Evolutionary conservation across 75 land plant species (phyloP), one percentile per base, ranked within the genome.

Genomic region (Cupressus sempervirens): DNA sequence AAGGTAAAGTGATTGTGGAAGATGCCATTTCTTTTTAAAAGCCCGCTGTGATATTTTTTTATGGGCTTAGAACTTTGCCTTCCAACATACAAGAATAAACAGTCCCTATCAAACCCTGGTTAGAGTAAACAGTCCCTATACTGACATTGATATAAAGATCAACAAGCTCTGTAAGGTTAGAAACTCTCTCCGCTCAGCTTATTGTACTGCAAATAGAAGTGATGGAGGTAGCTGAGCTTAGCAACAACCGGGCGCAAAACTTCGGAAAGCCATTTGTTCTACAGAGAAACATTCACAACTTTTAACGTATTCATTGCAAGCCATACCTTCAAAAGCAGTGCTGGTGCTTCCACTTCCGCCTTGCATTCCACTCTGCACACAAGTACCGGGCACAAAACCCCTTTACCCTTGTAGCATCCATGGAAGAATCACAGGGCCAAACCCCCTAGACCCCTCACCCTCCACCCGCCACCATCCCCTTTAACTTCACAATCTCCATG

Each of bases 101-200:
- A 38, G 40, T 38, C 40, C 40, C 40, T 38, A 38, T 38, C 40
- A 38, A 38, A 38, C 40, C 40, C 40, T 38, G 40, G n/a, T n/a
- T n/a, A n/a, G n/a, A n/a, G n/a, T n/a, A n/a, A n/a, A n/a, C n/a
- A n/a, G n/a, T n/a, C n/a, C n/a, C n/a, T n/a, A 41, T 32, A 75
- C 89, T 90, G 74, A 86, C 85, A 81, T 89, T 84, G 26, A 90
- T 86, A 50, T 90, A 89, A 72, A 90, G 74, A n/a, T 90, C 90
- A 18, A 86, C 82, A 50, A 90, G 88, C 29, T 70, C 84, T 30
- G 84, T 38, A 38, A 89, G 86, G 52, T 82, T 82, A 10, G 82
- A 82, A 14, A 91, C 45, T 87, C 41, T 41, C 48, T 46, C 91
- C 91, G 7, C 26, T 29, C 20, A 90, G 83, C 32, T 81, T 81